Base-by-base conservation (phyloP, 106 monocot species). In the Dioscorea alata region DNA sequence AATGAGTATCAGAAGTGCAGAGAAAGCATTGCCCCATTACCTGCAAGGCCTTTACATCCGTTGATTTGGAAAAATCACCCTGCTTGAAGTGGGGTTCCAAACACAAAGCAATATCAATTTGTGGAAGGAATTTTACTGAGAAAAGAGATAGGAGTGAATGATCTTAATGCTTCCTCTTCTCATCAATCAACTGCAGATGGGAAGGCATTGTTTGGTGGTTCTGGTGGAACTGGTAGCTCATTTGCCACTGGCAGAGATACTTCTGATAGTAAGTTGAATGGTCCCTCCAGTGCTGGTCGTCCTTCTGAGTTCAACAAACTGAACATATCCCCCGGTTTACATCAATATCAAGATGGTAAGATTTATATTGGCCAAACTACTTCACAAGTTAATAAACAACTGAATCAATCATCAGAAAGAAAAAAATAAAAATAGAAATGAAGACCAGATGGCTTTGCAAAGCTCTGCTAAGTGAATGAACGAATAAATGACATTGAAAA, bases 31-130 rank as follows among this genome's bases (percentile, higher is more conserved):
- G 67, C 74, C 31, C 69, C 82, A 24, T 82, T 84, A 67, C 80
- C 89, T 75, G 85, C 79, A 69, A 99, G 85, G 80, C 74, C 87
- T 2, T 84, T 80, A 54, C 79, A 73, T 73, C 92, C 90, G 13
- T 72, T 99, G 60, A 89, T 93, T 49, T 81, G 81, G 87, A 99
- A 99, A 75, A 90, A 87, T 49, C 87, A 87, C 42, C 82, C 78
- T 64, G 78, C 92, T 49, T 90, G 73, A 73, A 93, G 90, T 83
- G 84, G 87, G 13, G 60, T n/a, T n/a, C n/a, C n/a, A n/a, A n/a
- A n/a, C n/a, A n/a, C n/a, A n/a, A n/a, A n/a, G n/a, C n/a, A n/a
- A n/a, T n/a, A n/a, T n/a, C n/a, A n/a, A n/a, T n/a, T n/a, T n/a
- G n/a, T n/a, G n/a, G n/a, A n/a, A n/a, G n/a, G n/a, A n/a, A n/a